phyloP scores from a whole-genome alignment of 306 rosid species.

The Styphnolobium japonicum region DNA sequence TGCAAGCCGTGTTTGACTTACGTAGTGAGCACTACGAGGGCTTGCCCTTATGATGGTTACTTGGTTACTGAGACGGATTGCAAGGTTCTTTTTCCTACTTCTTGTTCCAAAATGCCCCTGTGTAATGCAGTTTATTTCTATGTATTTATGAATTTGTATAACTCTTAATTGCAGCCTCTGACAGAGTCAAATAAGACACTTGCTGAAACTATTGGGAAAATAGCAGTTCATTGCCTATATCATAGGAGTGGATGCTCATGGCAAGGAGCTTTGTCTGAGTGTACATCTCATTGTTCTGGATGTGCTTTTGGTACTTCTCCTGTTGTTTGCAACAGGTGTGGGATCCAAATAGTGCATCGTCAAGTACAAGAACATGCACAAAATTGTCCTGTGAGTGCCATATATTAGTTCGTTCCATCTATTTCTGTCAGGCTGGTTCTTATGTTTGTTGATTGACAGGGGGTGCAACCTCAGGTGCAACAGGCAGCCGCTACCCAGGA shows the following conservation, averaged over 20 bases:
- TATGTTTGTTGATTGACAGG: slow-evolving; percentile 47
- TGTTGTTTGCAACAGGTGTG: slow-evolving; percentile 92
- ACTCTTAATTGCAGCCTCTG: slow-evolving; percentile 72
- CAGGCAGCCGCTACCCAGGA: slow-evolving; percentile 47
- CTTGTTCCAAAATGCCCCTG: neutral
- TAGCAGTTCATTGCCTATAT: slow-evolving; percentile 87
- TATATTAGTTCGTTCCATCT: neutral
- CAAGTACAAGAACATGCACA: slow-evolving; percentile 98
- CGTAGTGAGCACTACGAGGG: slow-evolving; percentile 71
- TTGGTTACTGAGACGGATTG: slow-evolving; percentile 89
- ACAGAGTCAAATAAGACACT: slow-evolving; percentile 71
- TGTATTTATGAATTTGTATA: slow-evolving; percentile 9
- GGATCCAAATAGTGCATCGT: slow-evolving; percentile 84
- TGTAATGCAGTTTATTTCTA: neutral
- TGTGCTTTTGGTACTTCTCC: slow-evolving; percentile 93
- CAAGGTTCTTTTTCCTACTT: slow-evolving; percentile 57
- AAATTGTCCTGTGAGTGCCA: slow-evolving; percentile 68
- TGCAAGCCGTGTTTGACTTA: slow-evolving; percentile 94
- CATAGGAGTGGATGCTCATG: slow-evolving; percentile 96
- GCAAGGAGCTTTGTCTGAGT: slow-evolving; percentile 87
- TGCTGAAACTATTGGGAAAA: slow-evolving; percentile 85
- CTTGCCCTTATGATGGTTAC: slow-evolving; percentile 98
- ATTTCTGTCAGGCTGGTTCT: slow-evolving; percentile 19
- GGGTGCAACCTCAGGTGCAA: slow-evolving; percentile 78
- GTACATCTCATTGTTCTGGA: slow-evolving; percentile 77